A percentile compares a stretch with the other conserved stretches of the same genome.
Evolutionary conservation across 768 basidiomycete genomes (phyloP).

Genomic region (Ramaria sp.): DNA sequence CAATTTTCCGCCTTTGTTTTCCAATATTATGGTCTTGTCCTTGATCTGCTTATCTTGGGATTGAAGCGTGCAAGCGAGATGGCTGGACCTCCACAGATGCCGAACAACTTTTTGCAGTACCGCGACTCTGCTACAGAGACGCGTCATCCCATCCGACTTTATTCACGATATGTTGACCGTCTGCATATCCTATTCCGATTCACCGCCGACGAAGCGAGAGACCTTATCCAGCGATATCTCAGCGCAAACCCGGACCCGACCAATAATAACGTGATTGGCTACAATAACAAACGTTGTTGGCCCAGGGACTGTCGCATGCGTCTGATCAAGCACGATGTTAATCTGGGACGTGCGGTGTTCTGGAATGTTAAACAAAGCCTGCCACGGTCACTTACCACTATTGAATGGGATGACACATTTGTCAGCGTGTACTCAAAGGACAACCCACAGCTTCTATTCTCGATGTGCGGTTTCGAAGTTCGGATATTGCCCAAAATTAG

Average conservation of each 20-base stretch:
- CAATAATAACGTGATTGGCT: constrained; percentile 98
- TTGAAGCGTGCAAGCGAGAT: constrained; percentile 98
- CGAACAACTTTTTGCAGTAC: constrained; percentile 97
- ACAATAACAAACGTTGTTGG: constrained; percentile 99
- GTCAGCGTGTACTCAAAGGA: constrained; percentile 96
- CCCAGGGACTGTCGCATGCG: constrained; percentile 98
- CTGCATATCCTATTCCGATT: constrained; percentile 97
- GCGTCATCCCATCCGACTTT: constrained; percentile 93
- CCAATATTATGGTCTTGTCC: constrained; percentile 95
- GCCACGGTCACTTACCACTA: constrained; percentile 91
- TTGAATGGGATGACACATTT: constrained; percentile 98
- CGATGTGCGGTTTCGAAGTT: constrained; percentile 98
- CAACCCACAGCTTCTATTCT: constrained; percentile 95
- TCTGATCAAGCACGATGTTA: constrained; percentile 98
- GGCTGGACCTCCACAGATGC: constrained; percentile 96
- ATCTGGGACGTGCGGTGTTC: constrained; percentile 94
- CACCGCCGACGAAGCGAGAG: constrained; percentile 92
- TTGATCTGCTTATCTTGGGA: constrained; percentile 92
- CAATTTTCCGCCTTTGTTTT: constrained; percentile 99
- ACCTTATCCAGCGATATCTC: constrained; percentile 95
- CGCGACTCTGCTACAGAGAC: constrained; percentile 93
- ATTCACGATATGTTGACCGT: constrained; percentile 92
- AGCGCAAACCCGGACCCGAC: constrained; percentile 97
- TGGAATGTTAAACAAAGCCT: constrained; percentile 99
- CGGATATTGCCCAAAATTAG: constrained; percentile 95